A percentile compares a stretch with the other conserved stretches of the same genome.
These are phyloP conservation scores for Coprinellus micaceus DNA, from an alignment of 768 basidiomycete species.

Conservation along the genomic window DNA sequence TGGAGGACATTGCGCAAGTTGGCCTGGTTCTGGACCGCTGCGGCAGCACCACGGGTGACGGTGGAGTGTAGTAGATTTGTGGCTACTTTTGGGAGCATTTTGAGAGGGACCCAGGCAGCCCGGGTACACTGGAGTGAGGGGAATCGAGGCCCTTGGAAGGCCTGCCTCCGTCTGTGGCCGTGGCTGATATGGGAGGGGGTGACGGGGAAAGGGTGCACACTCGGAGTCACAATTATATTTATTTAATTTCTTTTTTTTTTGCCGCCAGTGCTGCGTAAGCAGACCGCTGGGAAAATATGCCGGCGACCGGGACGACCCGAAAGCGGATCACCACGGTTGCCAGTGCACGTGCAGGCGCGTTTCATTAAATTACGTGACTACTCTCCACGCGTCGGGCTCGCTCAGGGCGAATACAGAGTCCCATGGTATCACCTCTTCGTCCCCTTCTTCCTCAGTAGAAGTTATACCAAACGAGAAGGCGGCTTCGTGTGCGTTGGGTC, in stretches of 20 bases:
- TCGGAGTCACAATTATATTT: background rate
- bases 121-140: background rate
- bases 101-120: background rate
- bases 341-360: background rate
- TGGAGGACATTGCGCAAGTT: constrained; percentile 77
- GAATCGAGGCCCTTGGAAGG: background rate
- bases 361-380: constrained; percentile 3
- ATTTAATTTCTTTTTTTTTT: background rate
- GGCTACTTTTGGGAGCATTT: constrained; percentile 81
- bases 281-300: background rate
- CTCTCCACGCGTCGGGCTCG: background rate
- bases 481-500: constrained; percentile 11
- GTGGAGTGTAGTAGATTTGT: constrained; percentile 75
- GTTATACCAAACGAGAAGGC: constrained; percentile 21
- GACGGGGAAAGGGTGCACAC: background rate
- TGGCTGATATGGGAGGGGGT: background rate
- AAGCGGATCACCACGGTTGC: constrained; percentile 1
- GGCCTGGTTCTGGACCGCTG: constrained; percentile 70
- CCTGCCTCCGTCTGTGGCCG: background rate
- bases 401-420: constrained; percentile 13
- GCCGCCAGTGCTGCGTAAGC: background rate
- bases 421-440: constrained; percentile 22
- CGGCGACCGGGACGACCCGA: background rate
- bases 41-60: constrained; percentile 62
- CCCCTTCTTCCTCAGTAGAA: constrained; percentile 17